Percentiles rank a stretch among this genome's conserved stretches.
These are phyloP conservation scores for Candida taoyuanica DNA, from an alignment of 805 yeast species.

Conservation along the genomic window DNA sequence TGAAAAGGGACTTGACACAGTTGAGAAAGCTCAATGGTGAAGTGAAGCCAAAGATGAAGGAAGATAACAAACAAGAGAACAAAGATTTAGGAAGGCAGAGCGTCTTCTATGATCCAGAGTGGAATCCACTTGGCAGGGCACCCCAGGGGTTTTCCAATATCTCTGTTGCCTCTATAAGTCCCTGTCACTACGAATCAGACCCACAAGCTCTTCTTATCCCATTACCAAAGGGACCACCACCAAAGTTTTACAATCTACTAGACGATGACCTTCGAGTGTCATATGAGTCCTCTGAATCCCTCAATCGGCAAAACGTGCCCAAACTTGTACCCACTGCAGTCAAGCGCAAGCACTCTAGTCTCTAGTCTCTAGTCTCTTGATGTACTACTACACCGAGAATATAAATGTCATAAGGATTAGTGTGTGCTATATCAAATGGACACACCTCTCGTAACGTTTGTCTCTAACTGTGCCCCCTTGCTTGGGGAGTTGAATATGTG, in stretches of 20 bases:
- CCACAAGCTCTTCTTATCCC: slow-evolving; percentile 27
- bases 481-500: slow-evolving; percentile 1
- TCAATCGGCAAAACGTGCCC: neutral
- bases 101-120: slow-evolving; percentile 59
- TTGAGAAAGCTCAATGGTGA: slow-evolving; percentile 27
- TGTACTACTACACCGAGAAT: too few relatives aligned
- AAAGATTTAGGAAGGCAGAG: slow-evolving; percentile 42
- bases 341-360: slow-evolving; percentile 6
- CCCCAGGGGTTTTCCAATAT: slow-evolving; percentile 31
- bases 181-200: slow-evolving; percentile 8
- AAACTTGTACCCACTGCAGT: slow-evolving; percentile 10
- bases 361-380: too few relatives aligned
- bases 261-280: slow-evolving; percentile 7
- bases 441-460: too few relatives aligned
- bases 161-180: neutral
- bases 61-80: neutral
- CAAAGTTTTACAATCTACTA: slow-evolving; percentile 19
- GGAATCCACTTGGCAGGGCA: slow-evolving; percentile 56
- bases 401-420: too few relatives aligned
- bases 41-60: neutral
- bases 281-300: slow-evolving; percentile 6
- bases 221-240: slow-evolving; percentile 26
- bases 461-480: too few relatives aligned
- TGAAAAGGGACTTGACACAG: slow-evolving; percentile 39
- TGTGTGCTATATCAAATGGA: slow-evolving; percentile 10